Evolutionary conservation across 352 stramenopile genomes (phyloP), one percentile per base, ranked within the genome.

Genomic region (Phytophthora pistaciae): DNA sequence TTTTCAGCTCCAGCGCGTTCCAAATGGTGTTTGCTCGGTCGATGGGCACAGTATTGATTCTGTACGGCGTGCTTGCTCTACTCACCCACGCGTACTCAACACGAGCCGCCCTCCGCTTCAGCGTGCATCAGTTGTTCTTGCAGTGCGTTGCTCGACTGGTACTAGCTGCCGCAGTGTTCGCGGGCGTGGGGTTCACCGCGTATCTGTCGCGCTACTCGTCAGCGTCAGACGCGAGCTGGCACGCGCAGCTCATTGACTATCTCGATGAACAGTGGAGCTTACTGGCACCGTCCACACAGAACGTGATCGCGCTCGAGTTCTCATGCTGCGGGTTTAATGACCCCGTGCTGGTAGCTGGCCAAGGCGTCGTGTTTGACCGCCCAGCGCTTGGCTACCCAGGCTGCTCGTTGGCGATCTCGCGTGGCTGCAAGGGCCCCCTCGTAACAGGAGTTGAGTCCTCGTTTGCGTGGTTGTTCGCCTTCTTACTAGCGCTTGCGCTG

Each of bases 311-410:
- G 20, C 55, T 91, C 4, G 74, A 86, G 27, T 85, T 83, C 42
- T 58, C 66, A 5, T 90, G 83, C 55, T 91, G 81, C 48, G 83
- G 83, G 8, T 91, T 87, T 40, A 77, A 87, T 44, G 77, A 89
- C 18, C 81, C 83, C 5, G 33, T 77, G 13, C 49, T 85, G 3
- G 46, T 85, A 1, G 61, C 63, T 8, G 70, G 69, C 8, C 52
- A 74, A 54, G 74, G 70, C 7, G 48, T 90, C 10, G 63, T 85
- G 18, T 91, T 85, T 27, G 83, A 90, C 27, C 79, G 81, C 1
- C 70, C 81, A 8, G 70, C 79, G 1, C 42, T 81, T 1, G 69
- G 75, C 9, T 85, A 77, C 23, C 58, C 75, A 16, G 14, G 55
- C 3, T 91, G 83, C 42, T 82, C 81, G 2, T 60, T 87, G 3